phyloP scores from a whole-genome alignment of 2,329 filamentous ascomycete genomes.

The Aspergillus viridinutans region DNA sequence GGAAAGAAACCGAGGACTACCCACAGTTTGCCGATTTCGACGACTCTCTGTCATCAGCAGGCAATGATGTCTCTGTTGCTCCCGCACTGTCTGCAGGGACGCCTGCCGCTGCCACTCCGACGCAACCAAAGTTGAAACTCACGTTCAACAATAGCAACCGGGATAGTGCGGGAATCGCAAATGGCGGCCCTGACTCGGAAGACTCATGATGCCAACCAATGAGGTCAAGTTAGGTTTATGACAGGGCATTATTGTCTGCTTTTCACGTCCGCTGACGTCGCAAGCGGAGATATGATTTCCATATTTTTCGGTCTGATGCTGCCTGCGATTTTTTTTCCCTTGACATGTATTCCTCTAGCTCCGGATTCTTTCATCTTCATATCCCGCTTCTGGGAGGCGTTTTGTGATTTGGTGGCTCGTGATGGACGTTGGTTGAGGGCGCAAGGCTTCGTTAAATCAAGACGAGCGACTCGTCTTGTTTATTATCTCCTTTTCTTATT shows the following conservation, averaged over 20 bases:
- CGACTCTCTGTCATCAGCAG: conserved; percentile 43
- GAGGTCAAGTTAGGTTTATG: conserved; percentile 4
- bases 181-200: conserved; percentile 20
- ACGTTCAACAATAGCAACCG: conserved; percentile 48
- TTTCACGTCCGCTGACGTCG: background rate
- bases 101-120: conserved; percentile 55
- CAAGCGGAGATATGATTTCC: background rate
- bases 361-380: background rate
- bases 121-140: conserved; percentile 65
- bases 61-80: conserved; percentile 49
- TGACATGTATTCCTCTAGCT: conserved; percentile 14
- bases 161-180: conserved; percentile 29
- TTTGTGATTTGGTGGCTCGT: conserved; percentile 18
- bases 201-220: conserved; percentile 17
- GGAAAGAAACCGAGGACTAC: conserved; percentile 51
- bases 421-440: conserved; percentile 22
- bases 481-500: conserved; percentile 1
- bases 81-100: conserved; percentile 52
- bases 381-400: conserved; percentile 15
- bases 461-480: conserved; percentile 14
- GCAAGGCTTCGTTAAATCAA: conserved; percentile 17
- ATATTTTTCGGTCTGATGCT: background rate
- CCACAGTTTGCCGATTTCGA: conserved; percentile 57
- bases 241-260: conserved; percentile 9
- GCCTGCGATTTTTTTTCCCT: conserved; percentile 9